Evolutionary conservation across 768 basidiomycete species (phyloP).

Genomic region (Suillus subaureus): DNA sequence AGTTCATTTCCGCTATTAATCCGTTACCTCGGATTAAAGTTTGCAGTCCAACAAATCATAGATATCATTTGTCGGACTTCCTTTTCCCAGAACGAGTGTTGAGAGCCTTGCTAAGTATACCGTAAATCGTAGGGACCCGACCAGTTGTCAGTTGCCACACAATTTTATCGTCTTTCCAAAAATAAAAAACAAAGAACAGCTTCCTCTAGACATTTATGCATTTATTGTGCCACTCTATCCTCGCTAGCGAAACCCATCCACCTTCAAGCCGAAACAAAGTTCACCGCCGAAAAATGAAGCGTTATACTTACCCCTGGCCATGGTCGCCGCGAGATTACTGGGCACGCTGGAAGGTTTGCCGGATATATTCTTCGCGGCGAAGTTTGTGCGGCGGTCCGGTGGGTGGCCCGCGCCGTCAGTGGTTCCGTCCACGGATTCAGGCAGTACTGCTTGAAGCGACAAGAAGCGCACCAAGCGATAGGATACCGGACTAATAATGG

Average conservation of each 20-base stretch:
- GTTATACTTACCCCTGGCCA: constrained; percentile 73
- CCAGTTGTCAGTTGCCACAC: background rate
- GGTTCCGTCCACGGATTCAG: constrained; percentile 56
- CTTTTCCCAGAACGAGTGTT: background rate
- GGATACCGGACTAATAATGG: constrained; percentile 51
- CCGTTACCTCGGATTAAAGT: constrained; percentile 14
- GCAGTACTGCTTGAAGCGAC: constrained; percentile 50
- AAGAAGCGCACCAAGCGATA: constrained; percentile 48
- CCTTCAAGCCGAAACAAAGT: constrained; percentile 91
- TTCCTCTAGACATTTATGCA: constrained; percentile 50
- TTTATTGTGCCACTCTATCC: constrained; percentile 79
- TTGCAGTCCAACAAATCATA: constrained; percentile 43
- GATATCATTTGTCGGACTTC: constrained; percentile 39
- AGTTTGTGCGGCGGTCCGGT: constrained; percentile 84
- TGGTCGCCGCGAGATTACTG: constrained; percentile 64
- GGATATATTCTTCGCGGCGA: constrained; percentile 72
- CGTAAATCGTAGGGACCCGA: background rate
- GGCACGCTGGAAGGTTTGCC: constrained; percentile 58
- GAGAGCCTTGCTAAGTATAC: background rate
- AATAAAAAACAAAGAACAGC: constrained; percentile 17
- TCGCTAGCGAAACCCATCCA: constrained; percentile 88
- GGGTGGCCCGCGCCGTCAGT: constrained; percentile 80
- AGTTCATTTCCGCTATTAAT: constrained; percentile 26
- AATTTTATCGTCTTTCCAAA: background rate
- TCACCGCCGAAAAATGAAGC: constrained; percentile 83